Evolutionary conservation across 2,329 filamentous ascomycete genomes (phyloP), one percentile per base, ranked within the genome.

Genomic region (Xylaria sp.): DNA sequence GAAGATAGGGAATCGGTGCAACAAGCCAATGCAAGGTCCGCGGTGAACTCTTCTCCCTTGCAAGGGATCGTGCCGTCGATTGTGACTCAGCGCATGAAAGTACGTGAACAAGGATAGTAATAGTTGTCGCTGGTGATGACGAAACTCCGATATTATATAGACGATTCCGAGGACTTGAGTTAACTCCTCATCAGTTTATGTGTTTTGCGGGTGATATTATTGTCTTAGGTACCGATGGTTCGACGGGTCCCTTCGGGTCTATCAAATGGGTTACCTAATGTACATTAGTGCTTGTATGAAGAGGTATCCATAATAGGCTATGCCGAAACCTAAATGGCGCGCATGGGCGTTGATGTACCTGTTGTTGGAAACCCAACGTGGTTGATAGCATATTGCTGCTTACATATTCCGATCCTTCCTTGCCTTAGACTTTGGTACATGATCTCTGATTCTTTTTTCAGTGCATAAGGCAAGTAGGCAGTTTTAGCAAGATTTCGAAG

Each of bases 11-110:
- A 18, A 30, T 23, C 20, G 46, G 13, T 56, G 64, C 53, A 63
- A 53, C 41, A 59, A 57, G 45, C 55, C 53, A 60, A 50, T 56
- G 55, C 48, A 67, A 61, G 55, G 48, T n/a, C 43, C 36, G 55
- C 48, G 50, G 56, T 25, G 64, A 64, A 63, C 10, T 23, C 32
- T 43, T 25, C 36, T 60, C 30, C 43, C 41, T 23, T 57, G 39
- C 39, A 60, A 63, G 55, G 60, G 59, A 63, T 63, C 39, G 48
- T 39, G n/a, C 23, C 30, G 18, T 55, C 4, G 12, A 32, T 7
- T 32, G 18, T 15, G 18, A 52, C 25, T 20, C 25, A 10, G 23
- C 9, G 45, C 12, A 15, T n/a, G 41, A 23, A 23, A 45, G 23
- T 18, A 53, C 8, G 25, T 50, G 12, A 1, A 12, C n/a, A 53